These are phyloP conservation scores for Mucor velutinosus DNA, from an alignment of 371 early-diverging fungal species.

Conservation along the genomic window DNA sequence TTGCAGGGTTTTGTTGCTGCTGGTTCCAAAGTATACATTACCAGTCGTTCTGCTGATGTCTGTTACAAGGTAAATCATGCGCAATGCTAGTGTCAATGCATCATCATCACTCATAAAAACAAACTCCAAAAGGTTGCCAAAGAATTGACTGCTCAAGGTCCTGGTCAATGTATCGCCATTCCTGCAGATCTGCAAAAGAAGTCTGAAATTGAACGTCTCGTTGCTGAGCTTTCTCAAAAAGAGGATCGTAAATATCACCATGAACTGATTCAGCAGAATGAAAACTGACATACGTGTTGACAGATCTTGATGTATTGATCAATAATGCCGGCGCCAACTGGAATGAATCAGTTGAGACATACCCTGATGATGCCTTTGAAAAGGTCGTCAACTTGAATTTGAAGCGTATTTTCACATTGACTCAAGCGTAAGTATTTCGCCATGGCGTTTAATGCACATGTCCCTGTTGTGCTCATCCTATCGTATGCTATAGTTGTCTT, in stretches of 20 bases:
- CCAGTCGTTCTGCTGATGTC: constrained; percentile 62
- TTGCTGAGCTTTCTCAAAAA: constrained; percentile 53
- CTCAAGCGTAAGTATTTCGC: constrained; percentile 61
- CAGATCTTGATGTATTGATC: constrained; percentile 79
- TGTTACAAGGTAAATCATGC: constrained; percentile 53
- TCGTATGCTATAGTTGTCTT: constrained; percentile 47
- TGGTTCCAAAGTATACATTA: constrained; percentile 80
- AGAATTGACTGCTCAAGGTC: constrained; percentile 60
- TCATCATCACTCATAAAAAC: no score
- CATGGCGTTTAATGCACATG: not conserved
- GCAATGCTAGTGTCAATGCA: no score
- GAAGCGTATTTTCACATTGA: constrained; percentile 80
- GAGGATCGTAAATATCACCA: constrained; percentile 57
- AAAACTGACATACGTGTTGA: not conserved
- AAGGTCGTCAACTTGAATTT: constrained; percentile 87
- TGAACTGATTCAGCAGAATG: no score
- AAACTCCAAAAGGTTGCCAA: constrained; percentile 36
- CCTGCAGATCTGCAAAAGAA: constrained; percentile 76
- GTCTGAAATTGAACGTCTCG: constrained; percentile 61
- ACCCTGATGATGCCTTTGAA: constrained; percentile 68
- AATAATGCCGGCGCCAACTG: constrained; percentile 84
- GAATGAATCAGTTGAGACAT: constrained; percentile 57
- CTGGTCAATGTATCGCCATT: constrained; percentile 73
- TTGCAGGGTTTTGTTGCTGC: constrained; percentile 68
- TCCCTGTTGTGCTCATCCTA: no score